Percentiles rank a stretch among this genome's conserved stretches.
Evolutionary conservation across 2,329 filamentous ascomycete species (phyloP).

Genomic region (Westerdykella sp.): DNA sequence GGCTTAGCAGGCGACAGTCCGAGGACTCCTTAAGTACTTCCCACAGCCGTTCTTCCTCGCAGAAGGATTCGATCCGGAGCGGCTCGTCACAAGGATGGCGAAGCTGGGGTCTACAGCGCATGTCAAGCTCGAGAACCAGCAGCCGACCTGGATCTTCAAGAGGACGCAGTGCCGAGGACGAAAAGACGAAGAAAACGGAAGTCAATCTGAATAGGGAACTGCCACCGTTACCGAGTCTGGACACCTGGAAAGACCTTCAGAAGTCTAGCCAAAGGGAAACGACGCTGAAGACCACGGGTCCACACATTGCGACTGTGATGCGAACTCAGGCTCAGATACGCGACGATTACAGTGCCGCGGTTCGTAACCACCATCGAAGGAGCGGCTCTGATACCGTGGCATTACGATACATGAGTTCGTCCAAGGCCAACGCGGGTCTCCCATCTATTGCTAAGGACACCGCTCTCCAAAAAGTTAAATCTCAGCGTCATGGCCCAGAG

Average conservation of each 20-base stretch:
- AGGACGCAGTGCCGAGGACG: constrained; percentile 20
- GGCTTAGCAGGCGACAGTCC: constrained; percentile 32
- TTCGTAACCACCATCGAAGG: constrained; percentile 21
- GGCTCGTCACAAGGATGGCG: constrained; percentile 32
- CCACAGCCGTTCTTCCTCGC: constrained; percentile 8
- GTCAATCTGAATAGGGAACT: constrained; percentile 45
- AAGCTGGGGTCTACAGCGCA: constrained; percentile 34
- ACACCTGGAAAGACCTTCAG: constrained; percentile 32
- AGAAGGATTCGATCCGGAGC: constrained; percentile 18
- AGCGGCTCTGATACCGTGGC: constrained; percentile 27
- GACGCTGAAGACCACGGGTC: constrained; percentile 13
- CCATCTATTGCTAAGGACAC: constrained; percentile 9
- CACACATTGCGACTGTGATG: constrained; percentile 34
- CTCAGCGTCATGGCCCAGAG: constrained; percentile 1
- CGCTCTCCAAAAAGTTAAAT: constrained; percentile 12
- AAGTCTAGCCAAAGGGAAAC: constrained; percentile 8
- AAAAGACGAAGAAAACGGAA: constrained; percentile 24
- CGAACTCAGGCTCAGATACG: constrained; percentile 25
- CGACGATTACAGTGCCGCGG: constrained; percentile 21
- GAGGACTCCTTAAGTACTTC: constrained; percentile 23
- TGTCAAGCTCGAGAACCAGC: constrained; percentile 27
- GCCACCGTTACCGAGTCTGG: constrained; percentile 43
- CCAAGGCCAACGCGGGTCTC: constrained; percentile 9
- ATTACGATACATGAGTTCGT: constrained; percentile 16
- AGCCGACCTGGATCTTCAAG: constrained; percentile 27